A percentile compares a stretch with the other conserved stretches of the same genome.
These are phyloP conservation scores for Raddia guianensis DNA, from an alignment of 176 grass and related monocot species.

Conservation along the genomic window DNA sequence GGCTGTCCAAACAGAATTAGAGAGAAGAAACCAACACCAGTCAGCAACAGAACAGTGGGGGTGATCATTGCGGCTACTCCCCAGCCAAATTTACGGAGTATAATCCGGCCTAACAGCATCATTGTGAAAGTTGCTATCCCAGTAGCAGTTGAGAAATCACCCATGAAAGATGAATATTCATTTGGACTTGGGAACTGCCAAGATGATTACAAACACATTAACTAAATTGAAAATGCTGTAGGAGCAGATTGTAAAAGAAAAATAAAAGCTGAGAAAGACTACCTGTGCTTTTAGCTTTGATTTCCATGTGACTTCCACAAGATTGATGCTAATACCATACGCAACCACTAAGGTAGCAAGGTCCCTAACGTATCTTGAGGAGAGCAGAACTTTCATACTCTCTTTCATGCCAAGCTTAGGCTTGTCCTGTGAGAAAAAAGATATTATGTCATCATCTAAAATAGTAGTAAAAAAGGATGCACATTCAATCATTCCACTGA, in stretches of 20 bases:
- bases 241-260: neutral
- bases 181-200: slow-evolving; percentile 87
- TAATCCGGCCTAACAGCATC: slow-evolving; percentile 74
- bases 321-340: slow-evolving; percentile 89
- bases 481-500: slow-evolving; percentile 11
- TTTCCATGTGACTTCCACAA: slow-evolving; percentile 96
- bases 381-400: slow-evolving; percentile 75
- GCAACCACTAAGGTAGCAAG: slow-evolving; percentile 89
- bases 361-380: slow-evolving; percentile 81
- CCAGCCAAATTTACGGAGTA: slow-evolving; percentile 81
- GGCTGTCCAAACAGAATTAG: slow-evolving; percentile 76
- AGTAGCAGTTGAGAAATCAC: slow-evolving; percentile 85
- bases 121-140: slow-evolving; percentile 88
- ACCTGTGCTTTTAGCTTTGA: slow-evolving; percentile 98
- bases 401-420: slow-evolving; percentile 85
- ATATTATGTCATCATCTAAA: slow-evolving; percentile 5
- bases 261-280: slow-evolving; percentile 35
- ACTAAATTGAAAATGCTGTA: neutral
- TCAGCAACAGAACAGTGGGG: slow-evolving; percentile 76
- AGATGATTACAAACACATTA: slow-evolving; percentile 23
- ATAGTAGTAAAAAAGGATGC: neutral
- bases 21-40: slow-evolving; percentile 82
- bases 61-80: slow-evolving; percentile 84
- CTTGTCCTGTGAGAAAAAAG: slow-evolving; percentile 56
- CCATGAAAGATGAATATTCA: slow-evolving; percentile 91